Conservation (phyloP, 176 grass and related monocot genomes). For the Aegilops bicornis region DNA sequence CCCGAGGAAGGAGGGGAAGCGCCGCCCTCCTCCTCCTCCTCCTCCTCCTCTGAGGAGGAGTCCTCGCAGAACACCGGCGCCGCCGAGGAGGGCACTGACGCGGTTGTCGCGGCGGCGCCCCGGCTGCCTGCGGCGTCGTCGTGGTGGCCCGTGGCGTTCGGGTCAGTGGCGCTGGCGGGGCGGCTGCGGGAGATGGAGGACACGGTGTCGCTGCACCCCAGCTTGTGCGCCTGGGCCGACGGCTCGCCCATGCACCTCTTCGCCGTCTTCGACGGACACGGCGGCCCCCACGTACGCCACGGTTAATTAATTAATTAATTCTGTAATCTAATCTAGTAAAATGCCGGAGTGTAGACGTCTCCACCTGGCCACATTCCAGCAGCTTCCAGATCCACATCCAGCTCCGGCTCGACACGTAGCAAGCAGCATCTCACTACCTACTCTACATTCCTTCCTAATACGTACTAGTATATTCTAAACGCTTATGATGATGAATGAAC, state of each 20-base stretch:
- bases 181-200: conserved; percentile 83
- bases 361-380: conserved; percentile 32
- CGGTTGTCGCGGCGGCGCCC: neutral
- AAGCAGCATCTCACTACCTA: no score
- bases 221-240: conserved; percentile 41
- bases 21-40: neutral
- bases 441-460: no score
- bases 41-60: neutral
- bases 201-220: conserved; percentile 47
- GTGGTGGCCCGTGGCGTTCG: conserved; percentile 47
- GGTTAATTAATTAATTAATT: no score
- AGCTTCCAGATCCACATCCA: neutral
- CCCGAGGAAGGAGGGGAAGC: neutral
- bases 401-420: conserved; percentile 4
- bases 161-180: conserved; percentile 52
- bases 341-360: no score
- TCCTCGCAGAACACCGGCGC: no score
- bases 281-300: conserved; percentile 58
- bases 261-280: conserved; percentile 90
- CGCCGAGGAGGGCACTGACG: neutral
- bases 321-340: no score
- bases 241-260: conserved; percentile 70
- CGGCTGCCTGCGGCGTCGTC: neutral
- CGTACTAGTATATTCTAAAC: no score
- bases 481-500: no score